phyloP scores from a whole-genome alignment of 2,329 filamentous ascomycete genomes.

The Immersiporthe knoxdaviesiana region DNA sequence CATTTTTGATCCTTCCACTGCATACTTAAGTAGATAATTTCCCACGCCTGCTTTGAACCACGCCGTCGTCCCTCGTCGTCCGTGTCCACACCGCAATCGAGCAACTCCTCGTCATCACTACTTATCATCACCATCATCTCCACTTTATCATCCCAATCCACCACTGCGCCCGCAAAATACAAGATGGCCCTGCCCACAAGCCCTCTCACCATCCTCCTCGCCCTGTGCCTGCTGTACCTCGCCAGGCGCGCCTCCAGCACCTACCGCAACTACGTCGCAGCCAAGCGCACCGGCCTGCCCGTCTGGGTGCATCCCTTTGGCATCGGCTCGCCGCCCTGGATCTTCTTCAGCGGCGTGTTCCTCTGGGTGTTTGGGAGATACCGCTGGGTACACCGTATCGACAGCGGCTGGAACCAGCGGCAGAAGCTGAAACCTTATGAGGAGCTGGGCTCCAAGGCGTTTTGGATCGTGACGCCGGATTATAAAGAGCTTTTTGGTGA shows the following conservation, averaged over 20 bases:
- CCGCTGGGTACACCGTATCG: slow-evolving; percentile 14
- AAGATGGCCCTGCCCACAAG: neutral
- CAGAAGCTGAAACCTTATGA: slow-evolving; percentile 7
- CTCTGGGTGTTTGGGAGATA: slow-evolving; percentile 3
- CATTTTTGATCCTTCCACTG: neutral
- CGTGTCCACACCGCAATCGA: too few relatives aligned
- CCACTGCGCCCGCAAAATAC: too few relatives aligned
- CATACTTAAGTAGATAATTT: too few relatives aligned
- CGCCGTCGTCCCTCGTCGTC: neutral
- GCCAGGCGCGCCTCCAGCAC: neutral
- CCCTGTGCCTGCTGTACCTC: slow-evolving; percentile 7
- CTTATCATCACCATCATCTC: neutral
- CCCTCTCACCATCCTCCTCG: neutral
- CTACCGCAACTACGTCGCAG: slow-evolving; percentile 31
- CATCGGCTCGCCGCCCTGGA: slow-evolving; percentile 7
- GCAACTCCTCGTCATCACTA: too few relatives aligned
- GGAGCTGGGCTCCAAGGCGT: slow-evolving; percentile 4
- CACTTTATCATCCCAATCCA: neutral
- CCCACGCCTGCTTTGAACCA: too few relatives aligned
- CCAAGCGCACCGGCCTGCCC: slow-evolving; percentile 38
- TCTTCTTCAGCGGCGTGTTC: neutral
- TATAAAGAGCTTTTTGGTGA: slow-evolving; percentile 11
- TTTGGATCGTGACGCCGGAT: slow-evolving; percentile 14
- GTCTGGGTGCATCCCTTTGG: slow-evolving; percentile 39
- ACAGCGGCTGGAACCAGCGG: slow-evolving; percentile 7